These are phyloP conservation scores for Lentinula sp. DNA, from an alignment of 768 basidiomycete genomes.

Conservation along the genomic window DNA sequence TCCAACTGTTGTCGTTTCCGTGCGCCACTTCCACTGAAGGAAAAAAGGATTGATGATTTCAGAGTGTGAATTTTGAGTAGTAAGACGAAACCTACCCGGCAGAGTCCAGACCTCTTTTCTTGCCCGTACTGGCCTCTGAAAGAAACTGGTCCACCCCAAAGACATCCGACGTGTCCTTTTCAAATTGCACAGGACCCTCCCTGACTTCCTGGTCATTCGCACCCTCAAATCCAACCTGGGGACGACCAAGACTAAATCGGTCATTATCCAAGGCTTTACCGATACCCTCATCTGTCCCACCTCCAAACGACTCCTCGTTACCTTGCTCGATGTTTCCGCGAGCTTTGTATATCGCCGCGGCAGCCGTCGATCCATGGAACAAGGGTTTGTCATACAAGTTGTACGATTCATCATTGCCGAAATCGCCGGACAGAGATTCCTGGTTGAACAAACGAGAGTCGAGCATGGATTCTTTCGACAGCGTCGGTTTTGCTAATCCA, in stretches of 20 bases:
- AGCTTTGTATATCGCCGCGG: slow-evolving; percentile 99
- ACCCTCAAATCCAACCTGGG: slow-evolving; percentile 86
- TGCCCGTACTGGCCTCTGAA: slow-evolving; percentile 94
- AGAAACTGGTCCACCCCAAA: slow-evolving; percentile 96
- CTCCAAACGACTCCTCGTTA: slow-evolving; percentile 89
- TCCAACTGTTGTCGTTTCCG: slow-evolving; percentile 54
- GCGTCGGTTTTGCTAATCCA: slow-evolving; percentile 93
- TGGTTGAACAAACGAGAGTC: slow-evolving; percentile 98
- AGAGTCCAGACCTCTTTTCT: slow-evolving; percentile 81
- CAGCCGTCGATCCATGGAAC: slow-evolving; percentile 94
- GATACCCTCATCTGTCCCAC: slow-evolving; percentile 95
- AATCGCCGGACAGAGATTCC: slow-evolving; percentile 73
- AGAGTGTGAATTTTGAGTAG: background rate
- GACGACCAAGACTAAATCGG: slow-evolving; percentile 84
- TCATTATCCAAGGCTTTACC: slow-evolving; percentile 87
- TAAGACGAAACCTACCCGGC: slow-evolving; percentile 44
- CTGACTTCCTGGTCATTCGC: slow-evolving; percentile 77
- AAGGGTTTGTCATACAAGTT: slow-evolving; percentile 91
- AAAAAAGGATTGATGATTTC: background rate
- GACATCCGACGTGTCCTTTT: slow-evolving; percentile 96
- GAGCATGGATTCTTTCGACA: slow-evolving; percentile 95
- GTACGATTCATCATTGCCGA: slow-evolving; percentile 93
- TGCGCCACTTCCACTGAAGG: slow-evolving; percentile 32
- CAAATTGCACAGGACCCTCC: slow-evolving; percentile 97
- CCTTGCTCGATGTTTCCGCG: slow-evolving; percentile 79